Percentiles rank a stretch among this genome's conserved stretches.
Conservation (phyloP, 345 rosid genomes). For the Populus alba region DNA sequence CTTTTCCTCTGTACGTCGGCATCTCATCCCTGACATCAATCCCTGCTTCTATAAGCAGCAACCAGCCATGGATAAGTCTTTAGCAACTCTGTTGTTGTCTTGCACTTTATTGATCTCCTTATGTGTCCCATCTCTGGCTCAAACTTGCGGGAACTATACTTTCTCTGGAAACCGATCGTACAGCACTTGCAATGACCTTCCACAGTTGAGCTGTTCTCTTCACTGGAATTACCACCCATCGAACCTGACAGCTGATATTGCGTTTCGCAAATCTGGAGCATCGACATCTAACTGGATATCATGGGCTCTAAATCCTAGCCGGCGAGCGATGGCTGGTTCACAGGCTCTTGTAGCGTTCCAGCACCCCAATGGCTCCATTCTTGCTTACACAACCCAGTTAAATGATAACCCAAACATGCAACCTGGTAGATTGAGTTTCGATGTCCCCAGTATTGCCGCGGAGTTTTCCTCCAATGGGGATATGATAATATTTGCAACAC, state of each 20-base stretch:
- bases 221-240: slow-evolving; percentile 56
- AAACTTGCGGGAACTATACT: slow-evolving; percentile 32
- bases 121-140: slow-evolving; percentile 23
- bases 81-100: background rate
- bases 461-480: slow-evolving; percentile 17
- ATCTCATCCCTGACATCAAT: background rate
- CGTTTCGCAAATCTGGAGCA: slow-evolving; percentile 51
- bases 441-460: slow-evolving; percentile 37
- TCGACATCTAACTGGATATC: slow-evolving; percentile 45
- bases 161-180: slow-evolving; percentile 35
- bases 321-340: slow-evolving; percentile 39
- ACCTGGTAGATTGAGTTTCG: slow-evolving; percentile 39
- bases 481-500: slow-evolving; percentile 62
- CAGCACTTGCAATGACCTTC: slow-evolving; percentile 39
- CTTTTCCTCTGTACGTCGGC: background rate
- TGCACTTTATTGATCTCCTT: background rate
- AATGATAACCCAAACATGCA: background rate
- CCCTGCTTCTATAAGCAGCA: background rate
- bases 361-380: slow-evolving; percentile 34
- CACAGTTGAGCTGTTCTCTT: slow-evolving; percentile 48
- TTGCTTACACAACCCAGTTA: slow-evolving; percentile 39
- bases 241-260: slow-evolving; percentile 47
- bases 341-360: slow-evolving; percentile 63
- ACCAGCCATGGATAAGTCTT: background rate
- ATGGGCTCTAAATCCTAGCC: slow-evolving; percentile 67